These are phyloP conservation scores for Alternaria sp. DNA, from an alignment of 2,329 filamentous ascomycete species.

Conservation along the genomic window DNA sequence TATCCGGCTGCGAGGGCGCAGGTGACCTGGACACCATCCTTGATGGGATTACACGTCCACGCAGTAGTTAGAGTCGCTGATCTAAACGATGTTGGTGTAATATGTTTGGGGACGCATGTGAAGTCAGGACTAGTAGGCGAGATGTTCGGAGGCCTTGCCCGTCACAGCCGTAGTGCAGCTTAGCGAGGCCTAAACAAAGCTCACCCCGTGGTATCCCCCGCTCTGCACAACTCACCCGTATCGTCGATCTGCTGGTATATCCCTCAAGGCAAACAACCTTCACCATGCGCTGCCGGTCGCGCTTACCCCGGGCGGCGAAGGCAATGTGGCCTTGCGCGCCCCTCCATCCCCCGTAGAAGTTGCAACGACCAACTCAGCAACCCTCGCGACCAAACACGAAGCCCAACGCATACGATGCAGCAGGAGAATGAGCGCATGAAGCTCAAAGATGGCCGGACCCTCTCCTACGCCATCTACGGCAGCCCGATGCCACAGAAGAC, in stretches of 20 bases:
- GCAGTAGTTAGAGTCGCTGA: neutral
- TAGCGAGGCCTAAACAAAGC: slow-evolving; percentile 2
- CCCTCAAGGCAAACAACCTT: slow-evolving; percentile 2
- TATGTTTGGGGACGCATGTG: slow-evolving; percentile 8
- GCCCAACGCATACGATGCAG: slow-evolving; percentile 4
- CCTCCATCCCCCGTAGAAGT: neutral
- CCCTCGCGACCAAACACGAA: neutral
- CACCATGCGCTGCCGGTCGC: slow-evolving; percentile 7
- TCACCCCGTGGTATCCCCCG: slow-evolving; percentile 9
- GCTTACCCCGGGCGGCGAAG: slow-evolving; percentile 1
- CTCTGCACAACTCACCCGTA: slow-evolving; percentile 7
- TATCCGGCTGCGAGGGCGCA: neutral
- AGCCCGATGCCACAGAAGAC: slow-evolving; percentile 47
- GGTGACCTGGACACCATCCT: neutral
- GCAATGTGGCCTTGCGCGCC: slow-evolving; percentile 1
- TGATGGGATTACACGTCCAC: neutral
- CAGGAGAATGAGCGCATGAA: slow-evolving; percentile 33
- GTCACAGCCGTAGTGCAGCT: slow-evolving; percentile 10
- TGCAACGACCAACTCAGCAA: neutral
- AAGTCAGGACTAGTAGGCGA: slow-evolving; percentile 8
- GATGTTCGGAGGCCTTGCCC: slow-evolving; percentile 7
- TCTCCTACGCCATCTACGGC: slow-evolving; percentile 57
- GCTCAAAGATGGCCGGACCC: slow-evolving; percentile 47
- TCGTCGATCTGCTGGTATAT: slow-evolving; percentile 11
- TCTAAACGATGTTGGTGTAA: neutral